These are phyloP conservation scores for Chrysochromulina parva DNA, from an alignment of 78 protist species.

Conservation along the genomic window DNA sequence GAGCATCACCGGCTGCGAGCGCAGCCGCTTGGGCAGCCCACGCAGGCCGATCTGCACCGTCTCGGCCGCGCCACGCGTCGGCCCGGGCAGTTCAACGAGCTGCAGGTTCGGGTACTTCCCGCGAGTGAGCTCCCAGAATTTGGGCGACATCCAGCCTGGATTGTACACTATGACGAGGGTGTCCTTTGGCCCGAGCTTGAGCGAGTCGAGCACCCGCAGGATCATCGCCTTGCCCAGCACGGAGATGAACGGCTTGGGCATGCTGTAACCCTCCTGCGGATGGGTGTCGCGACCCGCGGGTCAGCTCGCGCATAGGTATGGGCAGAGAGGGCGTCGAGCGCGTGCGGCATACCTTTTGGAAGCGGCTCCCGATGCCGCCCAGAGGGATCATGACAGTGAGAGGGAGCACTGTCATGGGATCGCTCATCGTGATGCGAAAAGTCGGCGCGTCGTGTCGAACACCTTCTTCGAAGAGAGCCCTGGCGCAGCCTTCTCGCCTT, in stretches of 20 bases:
- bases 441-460: no score
- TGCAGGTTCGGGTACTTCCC: not conserved
- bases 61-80: slow-evolving; percentile 34
- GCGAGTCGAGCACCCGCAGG: not conserved
- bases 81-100: slow-evolving; percentile 15
- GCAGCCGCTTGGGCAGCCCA: not conserved
- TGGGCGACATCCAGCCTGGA: not conserved
- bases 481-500: no score
- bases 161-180: slow-evolving; percentile 8
- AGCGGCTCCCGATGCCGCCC: slow-evolving; percentile 7
- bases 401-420: no score
- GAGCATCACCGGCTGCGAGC: slow-evolving; percentile 12
- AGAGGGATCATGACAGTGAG: not conserved
- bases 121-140: not conserved
- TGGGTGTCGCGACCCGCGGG: not conserved
- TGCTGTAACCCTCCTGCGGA: not conserved
- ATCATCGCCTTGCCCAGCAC: slow-evolving; percentile 27
- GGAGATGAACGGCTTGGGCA: not conserved
- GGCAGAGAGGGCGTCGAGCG: not conserved
- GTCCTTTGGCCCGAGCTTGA: not conserved
- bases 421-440: no score
- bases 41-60: slow-evolving; percentile 2
- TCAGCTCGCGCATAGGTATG: not conserved
- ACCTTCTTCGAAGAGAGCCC: no score
- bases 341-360: not conserved